These are phyloP conservation scores for Pichia sp. DNA, from an alignment of 1,139 yeast genomes.

Conservation along the genomic window DNA sequence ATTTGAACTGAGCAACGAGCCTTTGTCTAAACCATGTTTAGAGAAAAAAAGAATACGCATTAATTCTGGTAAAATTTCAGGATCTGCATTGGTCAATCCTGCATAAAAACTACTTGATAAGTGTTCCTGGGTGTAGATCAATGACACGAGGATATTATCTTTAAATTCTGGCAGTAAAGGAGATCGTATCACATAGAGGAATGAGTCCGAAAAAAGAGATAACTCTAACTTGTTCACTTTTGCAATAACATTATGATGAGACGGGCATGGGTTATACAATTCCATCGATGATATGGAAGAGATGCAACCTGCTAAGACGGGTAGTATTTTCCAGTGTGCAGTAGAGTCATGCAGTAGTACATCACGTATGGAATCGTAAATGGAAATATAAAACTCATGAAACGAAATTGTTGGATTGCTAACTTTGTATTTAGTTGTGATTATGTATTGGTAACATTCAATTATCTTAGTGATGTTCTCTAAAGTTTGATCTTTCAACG, in stretches of 20 bases:
- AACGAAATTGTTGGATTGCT: conserved; percentile 61
- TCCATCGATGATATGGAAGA: conserved; percentile 34
- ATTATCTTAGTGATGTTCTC: conserved; percentile 39
- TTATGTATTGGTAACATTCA: conserved; percentile 46
- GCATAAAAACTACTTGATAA: conserved; percentile 24
- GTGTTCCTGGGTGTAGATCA: conserved; percentile 22
- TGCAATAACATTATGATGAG: conserved; percentile 20
- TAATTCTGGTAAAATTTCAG: conserved; percentile 19
- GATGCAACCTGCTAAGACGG: conserved; percentile 52
- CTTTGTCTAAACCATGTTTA: conserved; percentile 30
- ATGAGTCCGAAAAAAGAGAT: conserved; percentile 18
- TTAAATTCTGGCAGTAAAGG: conserved; percentile 11
- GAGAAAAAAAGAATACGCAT: conserved; percentile 29
- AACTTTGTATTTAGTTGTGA: conserved; percentile 50
- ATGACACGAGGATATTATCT: conserved; percentile 16
- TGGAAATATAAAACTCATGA: conserved; percentile 45
- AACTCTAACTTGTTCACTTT: conserved; percentile 22
- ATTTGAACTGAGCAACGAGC: conserved; percentile 8
- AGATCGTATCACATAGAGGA: neutral
- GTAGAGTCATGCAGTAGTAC: conserved; percentile 7
- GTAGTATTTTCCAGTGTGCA: conserved; percentile 50
- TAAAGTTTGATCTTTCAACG: neutral
- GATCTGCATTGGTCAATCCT: conserved; percentile 12
- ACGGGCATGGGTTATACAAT: conserved; percentile 25
- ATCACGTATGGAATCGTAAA: conserved; percentile 35